Base-by-base conservation (phyloP, 176 grass and related monocot species). In the Musa acuminata region DNA sequence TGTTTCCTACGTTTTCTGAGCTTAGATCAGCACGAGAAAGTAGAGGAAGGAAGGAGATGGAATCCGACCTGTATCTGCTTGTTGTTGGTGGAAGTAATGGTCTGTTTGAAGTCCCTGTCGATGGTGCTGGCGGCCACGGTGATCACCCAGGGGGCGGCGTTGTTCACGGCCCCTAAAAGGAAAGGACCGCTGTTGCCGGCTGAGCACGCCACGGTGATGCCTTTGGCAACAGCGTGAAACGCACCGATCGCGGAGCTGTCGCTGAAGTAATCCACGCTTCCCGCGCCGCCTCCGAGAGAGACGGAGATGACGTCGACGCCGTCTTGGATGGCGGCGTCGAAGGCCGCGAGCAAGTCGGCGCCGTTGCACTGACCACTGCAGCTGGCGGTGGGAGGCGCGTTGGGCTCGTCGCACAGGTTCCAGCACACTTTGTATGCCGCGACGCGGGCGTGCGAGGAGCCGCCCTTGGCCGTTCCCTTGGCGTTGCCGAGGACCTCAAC, bases 381-480 rank as follows among this genome's bases (percentile, higher is more conserved):
- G 58, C 19, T 9, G 75, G 75, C 43, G 75, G 75, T 35, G 29
- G 3, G 29, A 35, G 29, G 29, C 29, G 29, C 29, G 29, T 35
- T 35, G 3, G 29, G 29, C 2, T 5, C 29, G 29, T 35, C 29
- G 29, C 29, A 35, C 29, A 35, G 29, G 29, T 35, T 35, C 75
- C 75, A 77, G 75, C 75, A 65, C 9, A 77, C 75, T 49, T 77
- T 77, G 43, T 77, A 77, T 20, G 75, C n/a, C 16, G 75, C 75
- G 16, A 77, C 75, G 12, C 75, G 75, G 5, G 75, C 75, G 2
- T 59, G 35, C 11, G 60, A 60, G 19, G 75, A 23, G 43, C 75
- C 75, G 27, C 75, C 75, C 43, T 65, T 77, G 59, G 75, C 75
- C 13, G 29, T 77, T 29, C 75, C 75, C 5, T 24, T 64, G 58